Percentiles rank a stretch among this genome's conserved stretches.
These are phyloP conservation scores for Ganoderma boninense DNA, from an alignment of 1,284 basidiomycete genomes.

Conservation along the genomic window DNA sequence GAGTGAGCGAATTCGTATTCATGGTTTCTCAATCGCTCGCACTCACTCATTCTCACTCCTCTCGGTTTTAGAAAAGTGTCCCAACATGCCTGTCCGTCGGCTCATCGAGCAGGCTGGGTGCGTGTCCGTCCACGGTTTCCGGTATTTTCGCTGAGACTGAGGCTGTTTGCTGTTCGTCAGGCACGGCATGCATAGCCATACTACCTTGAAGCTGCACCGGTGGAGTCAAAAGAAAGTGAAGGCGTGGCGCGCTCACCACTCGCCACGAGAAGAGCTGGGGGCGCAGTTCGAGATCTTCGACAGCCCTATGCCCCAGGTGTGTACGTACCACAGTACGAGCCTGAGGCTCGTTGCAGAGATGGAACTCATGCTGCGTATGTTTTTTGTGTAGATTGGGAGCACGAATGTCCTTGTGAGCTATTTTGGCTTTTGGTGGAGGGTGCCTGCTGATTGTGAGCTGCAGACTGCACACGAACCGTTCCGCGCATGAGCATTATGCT, in stretches of 20 bases:
- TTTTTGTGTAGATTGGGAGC: slow-evolving; percentile 3
- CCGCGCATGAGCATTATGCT: neutral
- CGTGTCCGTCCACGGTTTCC: neutral
- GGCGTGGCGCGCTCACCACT: neutral
- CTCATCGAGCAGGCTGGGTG: slow-evolving; percentile 7
- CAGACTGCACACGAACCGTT: neutral
- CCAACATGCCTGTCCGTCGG: slow-evolving; percentile 4
- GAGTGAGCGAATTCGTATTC: no score
- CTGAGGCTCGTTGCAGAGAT: neutral
- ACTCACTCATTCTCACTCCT: no score
- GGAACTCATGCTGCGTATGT: neutral
- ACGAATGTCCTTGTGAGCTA: neutral
- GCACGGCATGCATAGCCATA: neutral
- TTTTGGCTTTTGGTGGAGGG: no score
- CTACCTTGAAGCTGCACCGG: neutral
- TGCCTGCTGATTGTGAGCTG: neutral
- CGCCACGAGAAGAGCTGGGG: neutral
- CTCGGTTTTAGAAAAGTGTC: slow-evolving; percentile 2
- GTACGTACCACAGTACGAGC: no score
- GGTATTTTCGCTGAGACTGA: no score
- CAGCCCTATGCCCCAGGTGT: neutral
- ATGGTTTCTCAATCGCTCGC: no score
- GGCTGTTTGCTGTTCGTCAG: neutral
- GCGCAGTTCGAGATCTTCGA: slow-evolving; percentile 1
- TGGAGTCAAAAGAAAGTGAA: neutral